Conservation (phyloP, 345 rosid species). For the Punica granatum region DNA sequence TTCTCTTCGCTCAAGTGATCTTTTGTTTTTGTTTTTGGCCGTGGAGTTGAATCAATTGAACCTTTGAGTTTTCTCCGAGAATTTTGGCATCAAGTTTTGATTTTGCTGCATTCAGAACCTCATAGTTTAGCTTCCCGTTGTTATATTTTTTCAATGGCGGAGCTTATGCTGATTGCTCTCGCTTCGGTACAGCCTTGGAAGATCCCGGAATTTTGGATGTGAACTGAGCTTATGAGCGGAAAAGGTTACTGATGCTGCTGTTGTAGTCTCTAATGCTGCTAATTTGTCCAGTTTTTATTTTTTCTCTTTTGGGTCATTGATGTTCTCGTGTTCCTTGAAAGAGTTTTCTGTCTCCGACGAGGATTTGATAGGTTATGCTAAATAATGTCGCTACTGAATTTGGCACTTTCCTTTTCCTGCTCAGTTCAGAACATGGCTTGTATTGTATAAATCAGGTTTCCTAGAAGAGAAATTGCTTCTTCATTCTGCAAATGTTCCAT, state of each 20-base stretch:
- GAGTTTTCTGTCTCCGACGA: too few relatives aligned
- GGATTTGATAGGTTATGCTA: too few relatives aligned
- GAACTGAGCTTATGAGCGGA: not conserved
- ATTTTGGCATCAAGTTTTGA: not conserved
- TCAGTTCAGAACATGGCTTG: not conserved
- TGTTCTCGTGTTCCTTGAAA: too few relatives aligned
- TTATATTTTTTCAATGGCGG: too few relatives aligned
- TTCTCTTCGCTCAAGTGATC: not conserved
- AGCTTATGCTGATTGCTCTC: not conserved
- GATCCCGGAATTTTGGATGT: not conserved
- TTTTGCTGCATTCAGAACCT: not conserved
- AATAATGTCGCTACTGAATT: not conserved
- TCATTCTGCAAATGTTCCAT: not conserved
- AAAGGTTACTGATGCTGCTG: not conserved
- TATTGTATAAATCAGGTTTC: not conserved
- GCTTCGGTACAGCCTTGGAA: not conserved
- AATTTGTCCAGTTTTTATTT: not conserved
- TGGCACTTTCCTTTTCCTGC: not conserved
- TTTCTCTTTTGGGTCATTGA: not conserved
- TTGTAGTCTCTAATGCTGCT: not conserved
- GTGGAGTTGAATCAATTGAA: not conserved
- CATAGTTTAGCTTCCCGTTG: too few relatives aligned
- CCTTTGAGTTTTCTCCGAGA: not conserved
- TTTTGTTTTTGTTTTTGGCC: not conserved
- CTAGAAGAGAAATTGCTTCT: not conserved